These are phyloP conservation scores for Neoascochyta sp. DNA, from an alignment of 2,329 filamentous ascomycete species.

Conservation along the genomic window DNA sequence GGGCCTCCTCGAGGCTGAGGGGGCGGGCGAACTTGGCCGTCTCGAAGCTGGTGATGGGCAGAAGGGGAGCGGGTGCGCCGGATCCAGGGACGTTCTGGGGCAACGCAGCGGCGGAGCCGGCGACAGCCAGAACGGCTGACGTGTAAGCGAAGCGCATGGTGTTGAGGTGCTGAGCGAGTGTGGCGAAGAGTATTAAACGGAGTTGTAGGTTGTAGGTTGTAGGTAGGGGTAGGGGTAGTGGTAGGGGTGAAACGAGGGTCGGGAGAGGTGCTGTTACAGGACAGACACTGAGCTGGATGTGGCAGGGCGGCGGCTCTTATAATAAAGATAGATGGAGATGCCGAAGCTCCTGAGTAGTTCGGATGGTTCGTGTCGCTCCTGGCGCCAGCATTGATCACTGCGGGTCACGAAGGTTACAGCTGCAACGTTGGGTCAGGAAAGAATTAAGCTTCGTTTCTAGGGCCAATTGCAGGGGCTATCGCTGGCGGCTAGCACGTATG, in stretches of 20 bases:
- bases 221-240: constrained; percentile 6
- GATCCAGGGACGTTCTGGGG: constrained; percentile 8
- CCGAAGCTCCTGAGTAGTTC: constrained; percentile 11
- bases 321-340: constrained; percentile 1
- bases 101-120: constrained; percentile 8
- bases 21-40: constrained; percentile 14
- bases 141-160: constrained; percentile 9
- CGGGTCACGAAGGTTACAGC: constrained; percentile 1
- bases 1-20: constrained; percentile 8
- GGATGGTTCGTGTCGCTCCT: constrained; percentile 7
- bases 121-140: constrained; percentile 9
- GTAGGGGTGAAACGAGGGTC: constrained; percentile 8
- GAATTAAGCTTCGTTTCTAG: constrained; percentile 7
- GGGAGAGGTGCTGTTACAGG: constrained; percentile 8
- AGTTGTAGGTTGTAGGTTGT: no score
- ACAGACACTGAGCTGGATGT: constrained; percentile 8
- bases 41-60: constrained; percentile 8
- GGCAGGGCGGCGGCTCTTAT: constrained; percentile 4
- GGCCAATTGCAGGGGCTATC: no score
- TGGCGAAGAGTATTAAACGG: constrained; percentile 9
- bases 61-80: constrained; percentile 5
- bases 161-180: constrained; percentile 6
- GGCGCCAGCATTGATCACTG: constrained; percentile 1
- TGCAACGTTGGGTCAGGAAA: constrained; percentile 6
- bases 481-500: constrained; percentile 7